Base-by-base conservation (phyloP, 768 basidiomycete genomes). In the Tremella mesenterica region DNA sequence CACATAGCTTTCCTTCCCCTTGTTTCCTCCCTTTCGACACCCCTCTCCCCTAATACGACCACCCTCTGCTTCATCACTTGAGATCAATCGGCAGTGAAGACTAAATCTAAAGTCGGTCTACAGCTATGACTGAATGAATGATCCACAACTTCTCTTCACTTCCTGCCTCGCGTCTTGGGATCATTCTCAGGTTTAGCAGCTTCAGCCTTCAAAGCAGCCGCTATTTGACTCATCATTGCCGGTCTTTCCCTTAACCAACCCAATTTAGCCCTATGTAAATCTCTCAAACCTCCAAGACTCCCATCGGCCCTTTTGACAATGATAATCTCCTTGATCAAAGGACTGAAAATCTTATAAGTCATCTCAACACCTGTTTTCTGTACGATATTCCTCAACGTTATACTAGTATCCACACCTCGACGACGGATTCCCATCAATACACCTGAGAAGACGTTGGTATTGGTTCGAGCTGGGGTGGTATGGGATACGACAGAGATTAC, bases 341-440 rank as follows among this genome's bases (percentile, higher is more conserved):
- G 92, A 48, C 85, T 87, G 66, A 81, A 83, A 59, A 84, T 82
- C 71, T 85, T 90, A 76, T 88, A 86, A 67, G 85, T 85, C 85
- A 88, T 85, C 78, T 96, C 93, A 33, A 95, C 85, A 12, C 91
- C 92, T 12, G 85, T 88, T 58, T 89, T 80, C 64, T 88, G 85
- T 48, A 97, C 80, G 60, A 95, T 81, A 74, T 96, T 96, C 59
- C 93, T 81, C 48, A 97, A 75, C 49, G 83, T 78, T 68, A 97
- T 86, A n/a, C 83, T 85, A 25, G 88, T 90, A 75, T 89, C 88
- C 26, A 82, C 79, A 4, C 65, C 63, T 21, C 71, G 45, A 8
- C 72, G 56, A 48, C 88, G 81, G 60, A 92, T 80, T 27, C 83
- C 81, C 63, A 95, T 79, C 53, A 97, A 78, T 41, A 96, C 85